phyloP scores from a whole-genome alignment of 768 basidiomycete genomes.

The Rhodotorula paludigena region DNA sequence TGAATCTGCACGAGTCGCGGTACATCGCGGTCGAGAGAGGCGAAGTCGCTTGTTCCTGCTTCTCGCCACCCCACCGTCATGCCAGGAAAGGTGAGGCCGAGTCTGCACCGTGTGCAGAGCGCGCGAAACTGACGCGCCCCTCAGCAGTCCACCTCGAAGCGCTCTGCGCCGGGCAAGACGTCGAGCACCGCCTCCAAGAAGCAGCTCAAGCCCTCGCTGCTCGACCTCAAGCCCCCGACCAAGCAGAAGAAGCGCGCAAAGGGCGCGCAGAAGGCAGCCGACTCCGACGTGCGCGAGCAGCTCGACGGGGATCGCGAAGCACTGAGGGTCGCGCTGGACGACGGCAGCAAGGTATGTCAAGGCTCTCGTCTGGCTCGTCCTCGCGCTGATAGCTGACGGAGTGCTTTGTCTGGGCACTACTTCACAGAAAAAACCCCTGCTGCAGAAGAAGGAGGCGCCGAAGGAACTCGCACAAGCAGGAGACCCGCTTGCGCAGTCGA shows the following conservation, averaged over 20 bases:
- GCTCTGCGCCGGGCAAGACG: not conserved
- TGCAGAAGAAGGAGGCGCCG: conserved; percentile 13
- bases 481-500: conserved; percentile 1
- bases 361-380: too few species aligned
- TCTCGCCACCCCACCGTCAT: too few species aligned
- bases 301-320: conserved; percentile 1
- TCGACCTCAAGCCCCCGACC: not conserved
- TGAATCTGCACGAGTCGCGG: too few species aligned
- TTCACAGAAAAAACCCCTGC: not conserved
- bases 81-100: conserved; percentile 8
- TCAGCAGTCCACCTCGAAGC: not conserved
- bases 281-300: not conserved
- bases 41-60: too few species aligned
- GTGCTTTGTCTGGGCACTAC: not conserved
- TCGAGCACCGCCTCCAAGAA: not conserved
- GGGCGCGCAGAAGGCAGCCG: not conserved
- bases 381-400: not conserved
- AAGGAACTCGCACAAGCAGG: not conserved
- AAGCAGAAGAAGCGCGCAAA: conserved; percentile 10
- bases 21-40: too few species aligned
- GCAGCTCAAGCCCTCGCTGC: conserved; percentile 14
- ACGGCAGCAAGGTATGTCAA: not conserved
- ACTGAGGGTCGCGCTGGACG: not conserved
- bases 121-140: not conserved
- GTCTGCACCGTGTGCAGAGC: too few species aligned